Base-by-base conservation (phyloP, 164 flowering plant species). In the Warburgia ugandensis region DNA sequence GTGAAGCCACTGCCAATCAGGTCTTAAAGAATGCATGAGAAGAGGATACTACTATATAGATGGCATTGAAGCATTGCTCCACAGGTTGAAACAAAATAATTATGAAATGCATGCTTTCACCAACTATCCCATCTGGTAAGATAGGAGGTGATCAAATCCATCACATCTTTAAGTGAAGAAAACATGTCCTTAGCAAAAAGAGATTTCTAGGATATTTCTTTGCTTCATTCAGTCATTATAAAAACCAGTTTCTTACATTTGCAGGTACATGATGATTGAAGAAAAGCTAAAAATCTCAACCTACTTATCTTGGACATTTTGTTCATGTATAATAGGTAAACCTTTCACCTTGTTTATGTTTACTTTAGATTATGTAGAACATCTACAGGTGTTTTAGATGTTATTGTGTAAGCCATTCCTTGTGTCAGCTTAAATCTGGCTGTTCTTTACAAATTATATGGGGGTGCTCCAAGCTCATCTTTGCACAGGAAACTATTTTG, bases 51-150 rank as follows among this genome's bases (percentile, higher is more conserved):
- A 76, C 46, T 88, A 78, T 65, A 37, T 86, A 25, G 85, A 83
- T 44, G 99, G 95, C 28, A 62, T 86, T 50, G 81, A 88, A 61
- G 73, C 73, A 50, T 68, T 88, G 67, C 89, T 92, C 44, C 41
- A 40, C 19, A 57, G 53, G 31, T 67, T 92, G 60, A 86, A 78
- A 64, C 60, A 61, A 40, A 72, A 69, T 48, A 72, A 78, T 56
- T 84, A 79, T 45, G 89, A 92, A 65, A 82, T 92, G 70, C 99
- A 92, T 73, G 86, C 99, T 60, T 80, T 75, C 57, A 88, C 99
- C 54, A 92, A 92, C 65, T 92, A 92, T 56, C 97, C 99, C 16
- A 67, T 62, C 59, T 92, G 99, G 99, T 92, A 64, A 53, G 64
- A n/a, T n/a, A n/a, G n/a, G n/a, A n/a, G n/a, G n/a, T n/a, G n/a